These are phyloP conservation scores for Saccharomyces eubayanus DNA, from an alignment of 805 yeast genomes.

Conservation along the genomic window DNA sequence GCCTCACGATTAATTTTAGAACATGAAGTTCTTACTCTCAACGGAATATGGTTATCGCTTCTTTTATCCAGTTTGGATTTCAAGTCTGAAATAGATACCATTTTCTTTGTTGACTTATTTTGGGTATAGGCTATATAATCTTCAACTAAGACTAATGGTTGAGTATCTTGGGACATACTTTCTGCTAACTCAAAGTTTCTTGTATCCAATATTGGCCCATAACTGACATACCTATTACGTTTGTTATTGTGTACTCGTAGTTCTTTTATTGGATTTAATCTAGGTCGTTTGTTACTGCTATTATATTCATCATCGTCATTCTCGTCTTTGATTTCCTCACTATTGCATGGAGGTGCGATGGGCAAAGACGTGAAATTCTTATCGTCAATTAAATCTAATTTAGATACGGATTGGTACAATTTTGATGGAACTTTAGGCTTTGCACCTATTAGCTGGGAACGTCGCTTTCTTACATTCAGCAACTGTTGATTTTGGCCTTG, in stretches of 20 bases:
- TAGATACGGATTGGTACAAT: constrained; percentile 20
- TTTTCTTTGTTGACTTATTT: constrained; percentile 9
- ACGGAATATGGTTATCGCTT: constrained; percentile 17
- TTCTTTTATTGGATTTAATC: constrained; percentile 11
- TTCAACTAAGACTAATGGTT: constrained; percentile 25
- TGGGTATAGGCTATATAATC: constrained; percentile 22
- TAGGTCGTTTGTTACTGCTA: constrained; percentile 4
- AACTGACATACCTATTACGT: constrained; percentile 13
- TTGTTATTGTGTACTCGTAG: constrained; percentile 13
- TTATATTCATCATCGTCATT: background rate
- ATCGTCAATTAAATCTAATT: constrained; percentile 26
- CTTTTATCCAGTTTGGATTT: constrained; percentile 18
- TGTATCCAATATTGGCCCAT: constrained; percentile 2
- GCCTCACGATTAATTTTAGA: constrained; percentile 1
- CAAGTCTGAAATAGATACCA: constrained; percentile 24
- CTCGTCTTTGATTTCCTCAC: background rate
- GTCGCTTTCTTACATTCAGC: constrained; percentile 15
- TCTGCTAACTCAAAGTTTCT: background rate
- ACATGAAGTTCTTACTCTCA: constrained; percentile 12
- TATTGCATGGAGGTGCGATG: constrained; percentile 21
- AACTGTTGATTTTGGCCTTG: constrained; percentile 3
- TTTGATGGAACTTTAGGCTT: constrained; percentile 23
- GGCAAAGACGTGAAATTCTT: constrained; percentile 25
- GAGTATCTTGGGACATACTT: constrained; percentile 3
- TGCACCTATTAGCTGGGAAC: constrained; percentile 24